Conservation (phyloP, 345 rosid genomes). For the Linum usitatissimum region DNA sequence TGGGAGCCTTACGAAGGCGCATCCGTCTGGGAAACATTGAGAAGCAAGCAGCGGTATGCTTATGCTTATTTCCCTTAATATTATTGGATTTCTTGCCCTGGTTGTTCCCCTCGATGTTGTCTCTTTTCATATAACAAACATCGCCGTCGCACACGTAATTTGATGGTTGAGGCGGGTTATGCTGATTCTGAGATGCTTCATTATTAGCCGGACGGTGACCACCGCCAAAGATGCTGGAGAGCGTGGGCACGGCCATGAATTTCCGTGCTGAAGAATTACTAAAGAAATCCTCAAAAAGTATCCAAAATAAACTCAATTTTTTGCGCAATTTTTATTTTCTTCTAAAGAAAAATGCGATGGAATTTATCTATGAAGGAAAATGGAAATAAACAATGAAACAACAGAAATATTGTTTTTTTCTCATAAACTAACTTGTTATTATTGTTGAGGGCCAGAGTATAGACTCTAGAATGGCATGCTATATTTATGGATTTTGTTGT, state of each 20-base stretch:
- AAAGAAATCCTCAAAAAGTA: background rate
- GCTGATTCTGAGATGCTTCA: background rate
- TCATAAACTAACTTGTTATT: no score
- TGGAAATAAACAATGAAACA: background rate
- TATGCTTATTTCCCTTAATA: background rate
- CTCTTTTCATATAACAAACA: background rate
- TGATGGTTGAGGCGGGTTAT: background rate
- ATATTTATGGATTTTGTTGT: no score
- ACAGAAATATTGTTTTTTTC: no score
- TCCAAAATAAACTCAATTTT: no score
- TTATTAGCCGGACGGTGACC: background rate
- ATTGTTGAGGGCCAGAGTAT: background rate
- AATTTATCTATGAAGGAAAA: no score
- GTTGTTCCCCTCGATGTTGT: background rate
- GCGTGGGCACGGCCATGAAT: background rate
- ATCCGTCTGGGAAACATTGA: background rate
- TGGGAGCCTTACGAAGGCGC: background rate
- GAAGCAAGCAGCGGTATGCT: background rate
- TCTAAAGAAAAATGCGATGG: background rate
- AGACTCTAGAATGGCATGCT: background rate
- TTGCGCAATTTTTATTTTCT: background rate
- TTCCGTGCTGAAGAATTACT: no score
- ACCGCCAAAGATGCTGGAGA: background rate
- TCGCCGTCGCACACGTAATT: background rate
- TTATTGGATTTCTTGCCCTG: background rate